phyloP scores from a whole-genome alignment of 202 grass and related monocot species.

The Cymbopogon flexuosus region DNA sequence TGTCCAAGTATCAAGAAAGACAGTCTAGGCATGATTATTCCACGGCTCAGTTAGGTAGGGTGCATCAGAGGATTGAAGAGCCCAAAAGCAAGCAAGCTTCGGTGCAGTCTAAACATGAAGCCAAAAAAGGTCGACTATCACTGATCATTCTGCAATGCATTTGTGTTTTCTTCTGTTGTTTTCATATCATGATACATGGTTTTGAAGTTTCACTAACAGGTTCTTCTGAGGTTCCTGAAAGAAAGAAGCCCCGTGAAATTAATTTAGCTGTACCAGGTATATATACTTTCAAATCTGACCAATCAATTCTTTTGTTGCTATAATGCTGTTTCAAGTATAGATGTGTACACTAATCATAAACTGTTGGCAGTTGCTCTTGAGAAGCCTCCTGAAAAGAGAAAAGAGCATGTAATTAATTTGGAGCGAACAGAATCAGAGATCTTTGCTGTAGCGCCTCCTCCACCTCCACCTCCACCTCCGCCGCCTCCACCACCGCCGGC shows the following conservation, averaged over 20 bases:
- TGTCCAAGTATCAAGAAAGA: conserved; percentile 75
- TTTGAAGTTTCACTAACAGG: conserved; percentile 38
- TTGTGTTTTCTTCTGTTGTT: conserved; percentile 23
- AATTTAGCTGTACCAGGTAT: conserved; percentile 55
- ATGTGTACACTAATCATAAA: conserved; percentile 24
- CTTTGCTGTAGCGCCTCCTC: conserved; percentile 50
- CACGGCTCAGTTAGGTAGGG: conserved; percentile 43
- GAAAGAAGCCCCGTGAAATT: conserved; percentile 40
- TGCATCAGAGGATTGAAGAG: conserved; percentile 43
- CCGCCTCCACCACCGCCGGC: background rate
- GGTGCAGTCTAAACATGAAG: conserved; percentile 40
- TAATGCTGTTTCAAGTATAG: conserved; percentile 26
- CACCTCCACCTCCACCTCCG: conserved; percentile 24
- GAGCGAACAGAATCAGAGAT: conserved; percentile 56
- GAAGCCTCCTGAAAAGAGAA: conserved; percentile 53
- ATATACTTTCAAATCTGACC: background rate
- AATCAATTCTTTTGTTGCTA: conserved; percentile 13
- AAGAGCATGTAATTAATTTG: conserved; percentile 58
- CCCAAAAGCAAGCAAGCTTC: conserved; percentile 55
- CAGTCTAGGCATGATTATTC: conserved; percentile 38
- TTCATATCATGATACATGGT: conserved; percentile 28
- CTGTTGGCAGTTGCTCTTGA: conserved; percentile 47
- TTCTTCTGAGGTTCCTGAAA: conserved; percentile 41
- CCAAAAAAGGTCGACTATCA: conserved; percentile 52
- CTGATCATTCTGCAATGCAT: conserved; percentile 10